Evolutionary conservation across 805 yeast species (phyloP).

Genomic region (Metschnikowia chrysomelidarum): DNA sequence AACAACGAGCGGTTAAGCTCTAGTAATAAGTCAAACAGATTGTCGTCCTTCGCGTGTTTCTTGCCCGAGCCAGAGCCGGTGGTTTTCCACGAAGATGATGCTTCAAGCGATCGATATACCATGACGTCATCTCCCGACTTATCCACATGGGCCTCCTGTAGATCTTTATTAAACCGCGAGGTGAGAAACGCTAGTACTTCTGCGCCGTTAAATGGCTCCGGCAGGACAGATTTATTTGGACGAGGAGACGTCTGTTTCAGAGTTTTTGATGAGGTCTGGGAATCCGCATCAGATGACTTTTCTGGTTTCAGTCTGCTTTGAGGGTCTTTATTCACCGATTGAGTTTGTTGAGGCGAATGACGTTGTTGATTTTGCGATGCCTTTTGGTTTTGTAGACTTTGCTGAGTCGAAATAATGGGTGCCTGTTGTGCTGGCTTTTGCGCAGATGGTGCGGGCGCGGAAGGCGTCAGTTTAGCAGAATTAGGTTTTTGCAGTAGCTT

Average conservation of each 20-base stretch:
- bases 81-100: conserved; percentile 21
- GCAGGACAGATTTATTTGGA: conserved; percentile 2
- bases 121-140: conserved; percentile 19
- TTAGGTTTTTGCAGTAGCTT: conserved; percentile 16
- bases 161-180: conserved; percentile 17
- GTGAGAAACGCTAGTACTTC: conserved; percentile 23
- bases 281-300: too few relatives aligned
- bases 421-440: background rate
- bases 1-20: conserved; percentile 14
- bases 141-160: conserved; percentile 23
- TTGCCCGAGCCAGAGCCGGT: conserved; percentile 6
- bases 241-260: conserved; percentile 3
- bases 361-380: too few relatives aligned
- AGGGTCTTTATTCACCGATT: too few relatives aligned
- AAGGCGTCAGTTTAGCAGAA: too few relatives aligned
- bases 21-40: conserved; percentile 11
- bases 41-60: conserved; percentile 10
- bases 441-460: too few relatives aligned
- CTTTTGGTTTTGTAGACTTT: too few relatives aligned
- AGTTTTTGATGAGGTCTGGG: too few relatives aligned
- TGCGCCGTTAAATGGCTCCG: conserved; percentile 17
- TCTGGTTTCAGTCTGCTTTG: too few relatives aligned
- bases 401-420: too few relatives aligned
- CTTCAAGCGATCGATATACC: conserved; percentile 25
- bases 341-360: too few relatives aligned